Conservation (phyloP, 1,284 basidiomycete species). For the Acaromyces ingoldii region DNA sequence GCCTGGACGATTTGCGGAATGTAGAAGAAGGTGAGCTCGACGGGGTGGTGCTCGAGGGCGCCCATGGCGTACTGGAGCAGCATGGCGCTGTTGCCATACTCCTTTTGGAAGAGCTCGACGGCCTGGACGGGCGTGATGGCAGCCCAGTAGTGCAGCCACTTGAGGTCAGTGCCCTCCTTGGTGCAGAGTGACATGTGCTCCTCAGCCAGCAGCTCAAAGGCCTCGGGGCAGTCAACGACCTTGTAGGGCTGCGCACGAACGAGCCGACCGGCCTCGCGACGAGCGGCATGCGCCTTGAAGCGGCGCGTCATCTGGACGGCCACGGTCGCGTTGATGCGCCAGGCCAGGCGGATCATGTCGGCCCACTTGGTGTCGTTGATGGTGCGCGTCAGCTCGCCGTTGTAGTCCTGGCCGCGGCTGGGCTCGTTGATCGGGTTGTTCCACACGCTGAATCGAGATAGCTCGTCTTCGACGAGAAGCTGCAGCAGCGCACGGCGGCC, state of each 20-base stretch:
- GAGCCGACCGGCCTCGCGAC: slow-evolving; percentile 68
- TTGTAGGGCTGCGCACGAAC: slow-evolving; percentile 69
- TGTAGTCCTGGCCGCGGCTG: slow-evolving; percentile 58
- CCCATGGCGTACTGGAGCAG: slow-evolving; percentile 95
- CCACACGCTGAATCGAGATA: slow-evolving; percentile 82
- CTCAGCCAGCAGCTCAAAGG: slow-evolving; percentile 72
- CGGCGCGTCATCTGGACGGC: slow-evolving; percentile 78
- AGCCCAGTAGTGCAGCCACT: slow-evolving; percentile 83
- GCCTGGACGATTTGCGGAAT: slow-evolving; percentile 98
- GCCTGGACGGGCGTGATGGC: slow-evolving; percentile 72
- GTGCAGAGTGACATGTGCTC: slow-evolving; percentile 70
- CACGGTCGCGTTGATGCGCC: slow-evolving; percentile 77
- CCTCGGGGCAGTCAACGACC: slow-evolving; percentile 72
- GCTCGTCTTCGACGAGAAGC: slow-evolving; percentile 83
- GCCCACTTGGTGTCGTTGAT: slow-evolving; percentile 65
- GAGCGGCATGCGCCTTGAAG: slow-evolving; percentile 66
- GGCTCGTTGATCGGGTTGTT: slow-evolving; percentile 75
- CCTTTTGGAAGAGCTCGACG: slow-evolving; percentile 42
- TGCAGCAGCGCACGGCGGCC: slow-evolving; percentile 56
- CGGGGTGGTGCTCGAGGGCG: slow-evolving; percentile 87
- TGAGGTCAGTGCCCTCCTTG: slow-evolving; percentile 28
- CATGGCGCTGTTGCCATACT: slow-evolving; percentile 65
- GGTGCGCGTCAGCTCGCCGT: slow-evolving; percentile 52
- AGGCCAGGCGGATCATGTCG: slow-evolving; percentile 66
- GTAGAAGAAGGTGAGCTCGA: slow-evolving; percentile 96